Base-by-base conservation (phyloP, 106 monocot genomes). In the Acorus gramineus region DNA sequence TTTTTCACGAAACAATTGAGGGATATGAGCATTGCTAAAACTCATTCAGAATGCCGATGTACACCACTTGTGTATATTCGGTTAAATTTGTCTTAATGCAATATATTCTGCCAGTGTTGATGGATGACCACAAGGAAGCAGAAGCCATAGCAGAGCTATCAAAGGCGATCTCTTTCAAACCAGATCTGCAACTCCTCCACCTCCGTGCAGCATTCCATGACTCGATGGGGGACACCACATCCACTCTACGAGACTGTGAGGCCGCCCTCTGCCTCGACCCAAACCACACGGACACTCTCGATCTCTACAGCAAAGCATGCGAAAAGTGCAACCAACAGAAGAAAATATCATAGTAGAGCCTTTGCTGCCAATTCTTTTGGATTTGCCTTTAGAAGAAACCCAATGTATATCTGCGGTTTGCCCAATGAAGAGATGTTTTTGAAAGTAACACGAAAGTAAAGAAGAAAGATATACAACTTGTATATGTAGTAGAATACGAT, bases 211-310 rank as follows among this genome's bases (percentile, higher is more conserved):
- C 96, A n/a, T 98, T 98, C 69, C 81, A 65, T 42, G 88, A 98
- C 56, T 98, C 96, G 3, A 79, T 91, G 65, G 81, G 91, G 2
- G 59, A 88, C 52, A 45, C 9, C 42, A 72, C 45, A 11, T 77
- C 72, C 56, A 68, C 87, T 47, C 3, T 83, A 13, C 73, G 77
- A 64, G 96, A 98, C 49, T 98, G 96, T 51, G 91, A 91, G 68
- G 91, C 96, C 7, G 91, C 91, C 0, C 79, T 98, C 8, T 98
- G 91, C 72, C 84, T 98, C 46, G 96, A 98, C 12, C 87, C 90
- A 9, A 65, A 76, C n/a, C 96, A 98, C 49, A 52, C 51, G 5
- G 91, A 98, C 50, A 81, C 85, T 0, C 55, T 87, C 10, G 91
- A 91, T 11, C 83, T 98, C 53, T 88, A 98, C 52, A 67, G 76